phyloP scores from a whole-genome alignment of 2,329 filamentous ascomycete species.

The Hirsutella thompsonii region DNA sequence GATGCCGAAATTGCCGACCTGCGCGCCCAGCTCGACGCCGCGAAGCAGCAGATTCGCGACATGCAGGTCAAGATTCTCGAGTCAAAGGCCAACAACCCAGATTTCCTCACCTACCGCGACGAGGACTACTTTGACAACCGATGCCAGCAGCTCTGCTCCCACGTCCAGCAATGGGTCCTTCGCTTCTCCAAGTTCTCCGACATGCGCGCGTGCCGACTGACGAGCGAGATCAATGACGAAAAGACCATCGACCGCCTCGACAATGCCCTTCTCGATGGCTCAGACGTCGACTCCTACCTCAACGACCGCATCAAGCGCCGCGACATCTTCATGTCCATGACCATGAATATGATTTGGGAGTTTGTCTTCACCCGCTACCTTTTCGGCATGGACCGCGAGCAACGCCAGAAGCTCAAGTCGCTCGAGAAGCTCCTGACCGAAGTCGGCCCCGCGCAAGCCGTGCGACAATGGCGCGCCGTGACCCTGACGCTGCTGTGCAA shows the following conservation, averaged over 20 bases:
- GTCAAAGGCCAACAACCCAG: constrained; percentile 46
- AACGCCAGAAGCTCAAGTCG: constrained; percentile 92
- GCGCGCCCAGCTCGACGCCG: constrained; percentile 63
- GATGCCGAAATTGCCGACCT: constrained; percentile 73
- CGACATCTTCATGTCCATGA: constrained; percentile 96
- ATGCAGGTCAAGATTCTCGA: constrained; percentile 41
- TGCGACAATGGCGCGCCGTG: constrained; percentile 92
- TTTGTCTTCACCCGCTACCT: constrained; percentile 96
- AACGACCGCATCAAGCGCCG: constrained; percentile 76
- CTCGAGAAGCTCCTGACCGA: constrained; percentile 86
- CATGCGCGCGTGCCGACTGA: constrained; percentile 72
- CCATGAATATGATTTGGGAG: constrained; percentile 99
- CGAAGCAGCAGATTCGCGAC: constrained; percentile 47
- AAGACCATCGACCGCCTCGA: constrained; percentile 90
- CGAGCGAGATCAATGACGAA: constrained; percentile 76
- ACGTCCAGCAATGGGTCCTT: constrained; percentile 94
- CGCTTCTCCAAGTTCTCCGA: constrained; percentile 98
- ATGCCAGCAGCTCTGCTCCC: constrained; percentile 88
- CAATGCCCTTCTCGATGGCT: constrained; percentile 86
- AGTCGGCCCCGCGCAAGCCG: constrained; percentile 76
- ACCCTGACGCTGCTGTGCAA: constrained; percentile 81
- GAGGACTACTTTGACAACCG: constrained; percentile 93
- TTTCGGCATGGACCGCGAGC: constrained; percentile 96
- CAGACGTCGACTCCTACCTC: constrained; percentile 81
- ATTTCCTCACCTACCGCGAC: constrained; percentile 69